Conservation (phyloP, 441 rosid genomes). For the Erodium moschatum region DNA sequence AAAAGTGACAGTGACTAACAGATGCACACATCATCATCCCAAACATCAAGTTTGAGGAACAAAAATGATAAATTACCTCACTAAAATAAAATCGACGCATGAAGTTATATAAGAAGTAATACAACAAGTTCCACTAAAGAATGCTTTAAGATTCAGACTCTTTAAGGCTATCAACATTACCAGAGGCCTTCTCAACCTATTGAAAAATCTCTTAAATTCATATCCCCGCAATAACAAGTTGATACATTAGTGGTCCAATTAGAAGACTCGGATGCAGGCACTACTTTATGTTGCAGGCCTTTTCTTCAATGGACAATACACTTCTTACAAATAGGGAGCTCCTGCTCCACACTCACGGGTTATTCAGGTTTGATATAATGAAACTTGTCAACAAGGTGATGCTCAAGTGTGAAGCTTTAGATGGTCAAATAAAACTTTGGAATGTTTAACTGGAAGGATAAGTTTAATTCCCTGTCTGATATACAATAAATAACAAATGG, state of each 20-base stretch:
- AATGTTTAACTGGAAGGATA: background rate
- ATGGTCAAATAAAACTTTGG: background rate
- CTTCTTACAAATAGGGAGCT: background rate
- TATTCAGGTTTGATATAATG: background rate
- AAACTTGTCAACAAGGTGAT: background rate
- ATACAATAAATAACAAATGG: no score
- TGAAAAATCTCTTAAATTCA: background rate
- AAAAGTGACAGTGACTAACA: background rate
- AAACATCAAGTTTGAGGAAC: background rate
- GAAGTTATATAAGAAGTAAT: background rate
- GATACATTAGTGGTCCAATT: background rate
- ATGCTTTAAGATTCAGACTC: background rate
- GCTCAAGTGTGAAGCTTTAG: background rate
- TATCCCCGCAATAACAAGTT: background rate
- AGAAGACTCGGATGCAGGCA: background rate
- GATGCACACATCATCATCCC: background rate
- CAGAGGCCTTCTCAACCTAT: background rate
- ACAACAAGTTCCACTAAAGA: background rate
- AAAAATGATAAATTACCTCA: background rate
- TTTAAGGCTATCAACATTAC: background rate
- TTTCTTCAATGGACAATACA: background rate
- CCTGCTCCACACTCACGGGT: background rate
- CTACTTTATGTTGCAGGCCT: background rate
- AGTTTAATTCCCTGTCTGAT: no score
- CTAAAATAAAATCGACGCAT: background rate